Conservation (phyloP, 2,329 filamentous ascomycete species). For the Colletotrichum sidae region DNA sequence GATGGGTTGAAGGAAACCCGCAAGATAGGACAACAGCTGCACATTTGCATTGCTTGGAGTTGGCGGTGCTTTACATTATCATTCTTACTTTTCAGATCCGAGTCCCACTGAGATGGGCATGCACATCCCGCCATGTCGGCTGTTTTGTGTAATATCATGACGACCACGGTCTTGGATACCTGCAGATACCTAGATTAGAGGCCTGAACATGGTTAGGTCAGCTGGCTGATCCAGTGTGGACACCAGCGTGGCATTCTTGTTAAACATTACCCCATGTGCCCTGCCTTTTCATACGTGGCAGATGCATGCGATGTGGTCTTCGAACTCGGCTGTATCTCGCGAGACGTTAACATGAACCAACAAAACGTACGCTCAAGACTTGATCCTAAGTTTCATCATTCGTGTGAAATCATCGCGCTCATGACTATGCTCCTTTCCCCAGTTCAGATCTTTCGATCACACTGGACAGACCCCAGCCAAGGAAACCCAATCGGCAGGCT, state of each 20-base stretch:
- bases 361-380: too few relatives aligned
- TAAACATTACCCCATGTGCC: background rate
- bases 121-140: constrained; percentile 14
- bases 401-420: too few relatives aligned
- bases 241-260: constrained; percentile 23
- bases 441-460: too few relatives aligned
- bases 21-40: constrained; percentile 20
- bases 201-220: constrained; percentile 36
- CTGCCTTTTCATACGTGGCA: too few relatives aligned
- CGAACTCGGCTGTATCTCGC: too few relatives aligned
- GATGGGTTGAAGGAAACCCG: constrained; percentile 7
- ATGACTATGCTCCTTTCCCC: too few relatives aligned
- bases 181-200: constrained; percentile 8
- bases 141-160: constrained; percentile 32
- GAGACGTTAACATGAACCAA: too few relatives aligned
- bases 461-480: too few relatives aligned
- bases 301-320: too few relatives aligned
- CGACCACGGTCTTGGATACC: constrained; percentile 24
- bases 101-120: constrained; percentile 11
- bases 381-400: too few relatives aligned
- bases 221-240: constrained; percentile 37
- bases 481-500: too few relatives aligned
- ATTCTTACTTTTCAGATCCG: constrained; percentile 10
- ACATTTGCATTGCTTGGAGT: constrained; percentile 37
- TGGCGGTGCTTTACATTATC: constrained; percentile 30